Evolutionary conservation across 148 eudicot genomes (phyloP).

Genomic region (Talinum fruticosum): DNA sequence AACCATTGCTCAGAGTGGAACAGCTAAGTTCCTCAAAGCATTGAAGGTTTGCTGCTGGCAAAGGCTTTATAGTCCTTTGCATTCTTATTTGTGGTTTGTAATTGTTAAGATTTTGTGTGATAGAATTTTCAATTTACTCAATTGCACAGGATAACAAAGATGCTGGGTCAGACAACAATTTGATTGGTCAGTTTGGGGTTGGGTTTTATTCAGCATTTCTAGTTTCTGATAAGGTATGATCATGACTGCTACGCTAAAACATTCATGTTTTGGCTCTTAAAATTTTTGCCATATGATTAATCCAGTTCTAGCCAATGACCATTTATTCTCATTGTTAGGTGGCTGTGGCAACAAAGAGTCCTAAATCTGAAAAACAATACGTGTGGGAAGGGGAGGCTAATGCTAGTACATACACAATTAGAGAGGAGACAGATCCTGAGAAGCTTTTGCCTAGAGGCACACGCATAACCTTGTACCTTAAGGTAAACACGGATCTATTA

Average conservation of each 20-base stretch:
- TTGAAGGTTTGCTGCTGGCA: slow-evolving; percentile 53
- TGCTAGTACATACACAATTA: slow-evolving; percentile 75
- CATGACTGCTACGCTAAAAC: not conserved
- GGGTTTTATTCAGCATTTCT: slow-evolving; percentile 97
- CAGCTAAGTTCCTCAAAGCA: slow-evolving; percentile 92
- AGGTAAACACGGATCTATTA: slow-evolving; percentile 42
- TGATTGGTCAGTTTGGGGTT: slow-evolving; percentile 98
- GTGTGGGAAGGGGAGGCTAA: slow-evolving; percentile 99
- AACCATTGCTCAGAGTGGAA: slow-evolving; percentile 98
- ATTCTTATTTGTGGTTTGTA: not conserved
- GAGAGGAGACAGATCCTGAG: slow-evolving; percentile 90
- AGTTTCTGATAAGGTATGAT: slow-evolving; percentile 77
- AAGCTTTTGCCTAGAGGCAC: slow-evolving; percentile 92
- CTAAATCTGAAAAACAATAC: slow-evolving; percentile 90
- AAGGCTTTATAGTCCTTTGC: not conserved
- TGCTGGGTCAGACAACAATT: slow-evolving; percentile 76
- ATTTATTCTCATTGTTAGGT: slow-evolving; percentile 42
- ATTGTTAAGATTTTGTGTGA: not conserved
- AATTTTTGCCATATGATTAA: not conserved
- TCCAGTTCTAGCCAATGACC: not conserved
- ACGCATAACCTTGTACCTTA: slow-evolving; percentile 67
- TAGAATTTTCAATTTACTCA: not conserved
- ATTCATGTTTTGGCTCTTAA: not conserved
- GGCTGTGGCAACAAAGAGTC: slow-evolving; percentile 82
- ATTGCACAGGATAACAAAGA: slow-evolving; percentile 88